Percentiles rank a stretch among this genome's conserved stretches.
Conservation (phyloP, 768 basidiomycete genomes). For the Fomitopsis serialis region DNA sequence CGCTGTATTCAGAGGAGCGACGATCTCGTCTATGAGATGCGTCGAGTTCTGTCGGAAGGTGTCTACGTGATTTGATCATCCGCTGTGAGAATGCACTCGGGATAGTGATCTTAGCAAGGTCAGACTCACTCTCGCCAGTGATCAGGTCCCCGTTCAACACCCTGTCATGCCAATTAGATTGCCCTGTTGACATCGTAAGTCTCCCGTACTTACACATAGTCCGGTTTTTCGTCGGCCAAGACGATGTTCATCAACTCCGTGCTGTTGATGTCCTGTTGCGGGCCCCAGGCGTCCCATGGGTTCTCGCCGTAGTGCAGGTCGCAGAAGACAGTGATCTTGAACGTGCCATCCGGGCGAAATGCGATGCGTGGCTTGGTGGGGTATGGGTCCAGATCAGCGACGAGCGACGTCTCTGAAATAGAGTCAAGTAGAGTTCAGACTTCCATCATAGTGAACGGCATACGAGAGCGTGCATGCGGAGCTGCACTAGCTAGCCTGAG, state of each 20-base stretch:
- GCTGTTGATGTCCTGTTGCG: slow-evolving; percentile 62
- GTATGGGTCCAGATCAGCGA: slow-evolving; percentile 33
- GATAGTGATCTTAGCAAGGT: not conserved
- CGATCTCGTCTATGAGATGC: slow-evolving; percentile 55
- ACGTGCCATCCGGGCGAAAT: slow-evolving; percentile 54
- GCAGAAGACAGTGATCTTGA: slow-evolving; percentile 71
- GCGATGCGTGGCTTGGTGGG: slow-evolving; percentile 43
- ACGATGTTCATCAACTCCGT: slow-evolving; percentile 51
- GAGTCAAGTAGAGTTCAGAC: not conserved
- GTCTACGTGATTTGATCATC: slow-evolving; percentile 31
- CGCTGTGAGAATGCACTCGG: not conserved
- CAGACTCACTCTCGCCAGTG: slow-evolving; percentile 56
- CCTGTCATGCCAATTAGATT: slow-evolving; percentile 24
- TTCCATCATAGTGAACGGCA: not conserved
- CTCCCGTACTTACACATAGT: slow-evolving; percentile 58
- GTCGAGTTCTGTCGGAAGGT: slow-evolving; percentile 63
- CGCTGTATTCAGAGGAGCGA: slow-evolving; percentile 51
- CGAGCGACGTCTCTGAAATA: not conserved
- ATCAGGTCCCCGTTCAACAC: slow-evolving; percentile 72
- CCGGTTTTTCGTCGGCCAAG: slow-evolving; percentile 53
- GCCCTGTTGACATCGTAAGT: not conserved
- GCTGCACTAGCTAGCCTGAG: too few relatives aligned
- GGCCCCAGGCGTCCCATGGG: slow-evolving; percentile 65
- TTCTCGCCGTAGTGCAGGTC: slow-evolving; percentile 77
- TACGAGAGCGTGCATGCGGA: too few relatives aligned